A percentile compares a stretch with the other conserved stretches of the same genome.
Conservation (phyloP, 1,139 yeast genomes). For the Scheffersomyces quercinus region DNA sequence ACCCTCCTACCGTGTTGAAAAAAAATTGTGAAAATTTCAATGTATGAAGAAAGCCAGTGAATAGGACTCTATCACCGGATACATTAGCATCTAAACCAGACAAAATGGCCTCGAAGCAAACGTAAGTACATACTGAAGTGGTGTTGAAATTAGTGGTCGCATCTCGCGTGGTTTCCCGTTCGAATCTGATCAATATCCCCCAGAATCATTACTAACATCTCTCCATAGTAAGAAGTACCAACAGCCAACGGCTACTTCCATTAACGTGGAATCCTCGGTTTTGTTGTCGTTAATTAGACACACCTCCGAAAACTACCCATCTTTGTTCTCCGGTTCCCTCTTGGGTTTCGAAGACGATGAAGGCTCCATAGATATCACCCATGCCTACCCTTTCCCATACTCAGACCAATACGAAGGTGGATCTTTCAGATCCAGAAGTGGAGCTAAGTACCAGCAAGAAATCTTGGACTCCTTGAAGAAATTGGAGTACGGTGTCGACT, state of each 20-base stretch:
- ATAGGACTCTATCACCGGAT: not conserved
- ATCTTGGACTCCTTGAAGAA: conserved; percentile 61
- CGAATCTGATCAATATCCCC: not conserved
- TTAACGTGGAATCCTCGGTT: conserved; percentile 57
- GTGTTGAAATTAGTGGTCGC: not conserved
- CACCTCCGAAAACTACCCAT: conserved; percentile 68
- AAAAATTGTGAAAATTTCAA: conserved; percentile 4
- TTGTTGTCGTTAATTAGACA: conserved; percentile 73
- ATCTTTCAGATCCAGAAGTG: conserved; percentile 57
- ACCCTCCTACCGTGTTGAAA: not conserved
- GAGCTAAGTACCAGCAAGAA: conserved; percentile 70
- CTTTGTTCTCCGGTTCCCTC: conserved; percentile 71
- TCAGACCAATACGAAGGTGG: conserved; percentile 58
- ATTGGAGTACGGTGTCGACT: conserved; percentile 69
- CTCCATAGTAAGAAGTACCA: conserved; percentile 24
- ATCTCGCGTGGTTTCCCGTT: not conserved
- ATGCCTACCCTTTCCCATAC: conserved; percentile 64
- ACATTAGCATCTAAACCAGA: conserved; percentile 3
- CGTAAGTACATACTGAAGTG: conserved; percentile 17
- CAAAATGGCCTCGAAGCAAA: conserved; percentile 26
- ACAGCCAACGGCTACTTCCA: conserved; percentile 45
- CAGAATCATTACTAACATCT: not conserved
- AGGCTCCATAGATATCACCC: conserved; percentile 54
- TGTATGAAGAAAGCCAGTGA: not conserved
- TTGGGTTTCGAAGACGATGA: conserved; percentile 72